Percentiles rank a stretch among this genome's conserved stretches.
phyloP scores from a whole-genome alignment of 345 rosid genomes.

The Citrus sinensis region DVS_A1.0 CM039162.1:29272501-29273000 shows the following conservation, averaged over 20 bases:
- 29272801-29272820: background rate
- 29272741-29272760: background rate
- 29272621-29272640: background rate
- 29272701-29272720: background rate
- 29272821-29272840: background rate
- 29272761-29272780: background rate
- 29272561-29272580: conserved; percentile 46
- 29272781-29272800: background rate
- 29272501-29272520: conserved; percentile 95
- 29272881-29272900: background rate
- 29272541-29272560: conserved; percentile 83
- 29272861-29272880: background rate
- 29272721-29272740: background rate
- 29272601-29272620: background rate
- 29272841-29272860: background rate
- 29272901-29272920: background rate
- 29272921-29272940: background rate
- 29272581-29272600: background rate
- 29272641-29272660: background rate
- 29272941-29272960: conserved; percentile 7
- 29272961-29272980: conserved; percentile 1
- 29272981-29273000: conserved; percentile 36
- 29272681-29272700: background rate
- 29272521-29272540: conserved; percentile 91
- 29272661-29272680: background rate